phyloP scores from a whole-genome alignment of 2,329 filamentous ascomycete genomes.

The Myriosclerotinia duriaeana region DNA sequence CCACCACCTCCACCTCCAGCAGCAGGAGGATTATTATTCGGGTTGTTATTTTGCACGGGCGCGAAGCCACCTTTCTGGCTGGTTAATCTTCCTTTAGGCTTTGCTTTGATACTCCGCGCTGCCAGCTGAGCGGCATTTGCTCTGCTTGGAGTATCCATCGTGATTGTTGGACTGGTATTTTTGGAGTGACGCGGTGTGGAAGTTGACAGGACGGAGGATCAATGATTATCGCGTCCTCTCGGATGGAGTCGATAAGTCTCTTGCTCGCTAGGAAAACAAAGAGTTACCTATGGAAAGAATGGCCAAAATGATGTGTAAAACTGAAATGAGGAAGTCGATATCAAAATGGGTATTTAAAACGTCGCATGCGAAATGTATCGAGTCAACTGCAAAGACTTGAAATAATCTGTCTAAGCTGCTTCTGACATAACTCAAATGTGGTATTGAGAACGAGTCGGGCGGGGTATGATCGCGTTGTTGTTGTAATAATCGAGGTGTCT shows the following conservation, averaged over 20 bases:
- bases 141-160: slow-evolving; percentile 34
- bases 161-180: slow-evolving; percentile 10
- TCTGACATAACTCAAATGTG: not conserved
- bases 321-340: slow-evolving; percentile 7
- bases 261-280: slow-evolving; percentile 1
- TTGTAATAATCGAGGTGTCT: not conserved
- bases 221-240: slow-evolving; percentile 16
- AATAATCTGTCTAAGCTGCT: slow-evolving; percentile 8
- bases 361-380: slow-evolving; percentile 1
- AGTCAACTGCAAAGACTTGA: slow-evolving; percentile 12
- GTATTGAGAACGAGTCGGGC: not conserved
- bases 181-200: slow-evolving; percentile 10
- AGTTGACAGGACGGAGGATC: slow-evolving; percentile 11
- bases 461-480: not conserved
- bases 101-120: slow-evolving; percentile 36
- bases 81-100: slow-evolving; percentile 25
- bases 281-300: not conserved
- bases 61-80: slow-evolving; percentile 15
- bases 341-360: slow-evolving; percentile 8
- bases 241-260: not conserved
- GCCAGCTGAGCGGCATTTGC: slow-evolving; percentile 41
- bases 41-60: slow-evolving; percentile 18
- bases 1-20: slow-evolving; percentile 26
- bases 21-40: slow-evolving; percentile 1
- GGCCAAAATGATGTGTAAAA: not conserved